A percentile compares a stretch with the other conserved stretches of the same genome.
Evolutionary conservation across 768 basidiomycete genomes (phyloP).

Genomic region (Tulasnella sp.): DNA sequence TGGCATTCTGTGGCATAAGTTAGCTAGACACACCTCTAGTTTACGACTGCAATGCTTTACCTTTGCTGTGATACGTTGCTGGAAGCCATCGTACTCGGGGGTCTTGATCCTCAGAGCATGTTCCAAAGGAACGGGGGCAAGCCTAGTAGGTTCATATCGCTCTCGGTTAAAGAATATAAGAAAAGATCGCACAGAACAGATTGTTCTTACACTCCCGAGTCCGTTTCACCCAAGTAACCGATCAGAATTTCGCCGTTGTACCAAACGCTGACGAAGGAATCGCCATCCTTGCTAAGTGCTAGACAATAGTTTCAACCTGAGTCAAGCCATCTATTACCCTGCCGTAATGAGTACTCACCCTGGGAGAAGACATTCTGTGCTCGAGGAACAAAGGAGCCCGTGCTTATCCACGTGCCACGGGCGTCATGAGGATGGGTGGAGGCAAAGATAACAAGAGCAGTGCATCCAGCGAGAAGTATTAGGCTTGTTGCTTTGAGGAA

Average conservation of each 20-base stretch:
- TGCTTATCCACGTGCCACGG: not conserved
- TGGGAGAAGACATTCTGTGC: not conserved
- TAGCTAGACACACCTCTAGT: not conserved
- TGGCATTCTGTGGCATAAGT: not conserved
- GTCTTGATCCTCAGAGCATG: constrained; percentile 1
- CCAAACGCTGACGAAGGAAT: not conserved
- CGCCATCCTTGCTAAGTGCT: not conserved
- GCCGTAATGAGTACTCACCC: not conserved
- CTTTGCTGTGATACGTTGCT: not conserved
- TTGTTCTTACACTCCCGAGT: not conserved
- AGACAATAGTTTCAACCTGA: not conserved
- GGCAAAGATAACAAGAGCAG: not conserved
- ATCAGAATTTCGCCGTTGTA: not conserved
- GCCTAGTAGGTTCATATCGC: not conserved
- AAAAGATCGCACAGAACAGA: not conserved
- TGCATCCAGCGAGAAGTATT: not conserved
- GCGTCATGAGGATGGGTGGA: constrained; percentile 1
- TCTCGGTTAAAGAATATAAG: not conserved
- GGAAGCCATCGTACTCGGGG: not conserved
- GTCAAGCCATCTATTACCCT: not conserved
- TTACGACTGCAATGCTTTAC: not conserved
- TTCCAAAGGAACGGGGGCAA: not conserved
- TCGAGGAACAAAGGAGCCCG: not conserved
- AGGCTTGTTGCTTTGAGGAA: not conserved
- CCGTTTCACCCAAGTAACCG: not conserved